A percentile compares a stretch with the other conserved stretches of the same genome.
Conservation (phyloP, 257 asterid genomes). For the Fraxinus cuspidata region DNA sequence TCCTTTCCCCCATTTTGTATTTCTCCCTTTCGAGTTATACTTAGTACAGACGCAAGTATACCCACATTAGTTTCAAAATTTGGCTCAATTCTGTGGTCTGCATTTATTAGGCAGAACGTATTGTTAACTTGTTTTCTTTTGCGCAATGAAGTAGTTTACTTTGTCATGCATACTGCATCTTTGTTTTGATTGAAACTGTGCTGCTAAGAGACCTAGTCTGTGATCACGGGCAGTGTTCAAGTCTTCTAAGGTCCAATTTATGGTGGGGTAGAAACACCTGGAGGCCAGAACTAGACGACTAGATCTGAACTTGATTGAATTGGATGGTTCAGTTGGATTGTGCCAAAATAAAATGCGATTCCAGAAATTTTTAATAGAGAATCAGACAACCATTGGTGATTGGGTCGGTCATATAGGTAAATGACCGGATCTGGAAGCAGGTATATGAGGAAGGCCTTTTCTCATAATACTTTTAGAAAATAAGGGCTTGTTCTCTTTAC, state of each 20-base stretch:
- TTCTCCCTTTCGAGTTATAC: background rate
- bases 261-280: too few species aligned
- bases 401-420: too few species aligned
- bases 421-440: too few species aligned
- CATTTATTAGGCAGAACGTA: background rate
- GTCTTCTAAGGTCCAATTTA: too few species aligned
- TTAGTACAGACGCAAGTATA: background rate
- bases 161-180: background rate
- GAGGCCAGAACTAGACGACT: too few species aligned
- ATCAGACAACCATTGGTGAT: too few species aligned
- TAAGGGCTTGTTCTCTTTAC: too few species aligned
- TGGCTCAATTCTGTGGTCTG: background rate
- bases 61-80: background rate
- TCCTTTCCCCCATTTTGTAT: constrained; percentile 10
- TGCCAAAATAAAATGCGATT: too few species aligned
- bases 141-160: background rate
- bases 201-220: background rate
- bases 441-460: background rate
- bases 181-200: background rate
- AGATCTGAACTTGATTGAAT: too few species aligned
- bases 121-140: background rate
- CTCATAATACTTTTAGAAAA: background rate
- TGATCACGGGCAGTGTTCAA: too few species aligned
- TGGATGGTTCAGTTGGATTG: too few species aligned
- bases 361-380: too few species aligned